Base-by-base conservation (phyloP, 345 rosid species). In the Bruguiera gymnorhiza region DNA sequence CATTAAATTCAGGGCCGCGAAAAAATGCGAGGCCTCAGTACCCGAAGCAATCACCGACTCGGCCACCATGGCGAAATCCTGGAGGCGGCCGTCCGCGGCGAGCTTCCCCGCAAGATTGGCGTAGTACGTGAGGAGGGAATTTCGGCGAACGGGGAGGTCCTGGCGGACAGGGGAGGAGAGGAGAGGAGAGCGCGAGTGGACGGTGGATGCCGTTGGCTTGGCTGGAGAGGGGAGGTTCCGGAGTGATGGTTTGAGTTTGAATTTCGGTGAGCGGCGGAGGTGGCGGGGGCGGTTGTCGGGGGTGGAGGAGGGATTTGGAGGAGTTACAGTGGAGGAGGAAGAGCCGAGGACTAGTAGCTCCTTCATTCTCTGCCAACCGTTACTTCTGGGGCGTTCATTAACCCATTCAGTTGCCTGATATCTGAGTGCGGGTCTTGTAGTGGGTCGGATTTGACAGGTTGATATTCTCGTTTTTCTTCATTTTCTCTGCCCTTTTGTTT, bases 371-470 rank as follows among this genome's bases (percentile, higher is more conserved):
- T 68, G 78, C 80, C 72, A 80, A 77, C 81, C 67, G 86, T 78
- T 78, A 34, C 54, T 27, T 59, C 62, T 23, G 62, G 23, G 0
- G 18, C 9, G 18, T 43, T 43, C 19, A 2, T 36, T 36, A 36
- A 36, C 39, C 39, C 39, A 6, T 36, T 24, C 2, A 29, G 5
- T 19, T 20, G 56, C 67, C 23, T 26, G 55, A 63, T 48, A 58
- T 29, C 23, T 37, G 29, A 31, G 54, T 66, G 51, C 58, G 34
- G 2, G 0, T 50, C 24, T 55, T 3, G 16, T 16, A 51, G 58
- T 69, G 83, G 96, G 87, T 90, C 80, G 86, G 68, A 85, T 83
- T 85, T 90, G 89, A 83, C 83, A 84, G 97, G 96, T 81, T 39
- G 96, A 80, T 37, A 84, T 62, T 73, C 4, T 1, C 43, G 8